phyloP scores from a whole-genome alignment of 2,329 filamentous ascomycete species.

The Magnaporthiopsis rhizophila region DNA sequence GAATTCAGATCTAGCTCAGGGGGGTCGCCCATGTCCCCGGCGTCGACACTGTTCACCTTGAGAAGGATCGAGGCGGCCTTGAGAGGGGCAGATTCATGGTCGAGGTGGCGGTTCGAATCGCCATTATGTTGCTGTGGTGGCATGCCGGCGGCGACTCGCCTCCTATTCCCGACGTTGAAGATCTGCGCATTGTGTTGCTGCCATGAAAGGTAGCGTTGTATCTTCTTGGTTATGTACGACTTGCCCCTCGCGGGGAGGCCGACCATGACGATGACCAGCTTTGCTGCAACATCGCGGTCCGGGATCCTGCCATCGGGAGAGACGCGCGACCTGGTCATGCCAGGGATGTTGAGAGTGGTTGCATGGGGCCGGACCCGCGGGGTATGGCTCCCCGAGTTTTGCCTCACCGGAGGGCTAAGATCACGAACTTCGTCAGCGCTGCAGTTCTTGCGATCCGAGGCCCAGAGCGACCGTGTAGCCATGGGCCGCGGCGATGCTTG shows the following conservation, averaged over 20 bases:
- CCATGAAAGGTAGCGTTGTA: conserved; percentile 93
- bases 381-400: conserved; percentile 69
- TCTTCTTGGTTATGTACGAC: conserved; percentile 98
- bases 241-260: conserved; percentile 91
- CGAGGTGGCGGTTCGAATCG: conserved; percentile 18
- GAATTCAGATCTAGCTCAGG: conserved; percentile 23
- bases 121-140: conserved; percentile 18
- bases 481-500: background rate
- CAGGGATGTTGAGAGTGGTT: conserved; percentile 93
- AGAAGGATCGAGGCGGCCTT: conserved; percentile 50
- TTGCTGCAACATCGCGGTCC: conserved; percentile 87
- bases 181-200: conserved; percentile 92
- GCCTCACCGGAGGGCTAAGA: conserved; percentile 56
- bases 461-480: conserved; percentile 2
- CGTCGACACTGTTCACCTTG: conserved; percentile 35
- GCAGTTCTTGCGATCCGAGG: conserved; percentile 3
- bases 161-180: conserved; percentile 93
- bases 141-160: conserved; percentile 66
- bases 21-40: conserved; percentile 23
- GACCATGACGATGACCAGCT: conserved; percentile 98
- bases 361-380: conserved; percentile 74
- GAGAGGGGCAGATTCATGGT: conserved; percentile 25
- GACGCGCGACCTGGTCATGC: conserved; percentile 88
- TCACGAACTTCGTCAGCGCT: conserved; percentile 10
- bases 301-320: conserved; percentile 94